Base-by-base conservation (phyloP, 164 flowering plant species). In the Magnolia changhungtana region DNA sequence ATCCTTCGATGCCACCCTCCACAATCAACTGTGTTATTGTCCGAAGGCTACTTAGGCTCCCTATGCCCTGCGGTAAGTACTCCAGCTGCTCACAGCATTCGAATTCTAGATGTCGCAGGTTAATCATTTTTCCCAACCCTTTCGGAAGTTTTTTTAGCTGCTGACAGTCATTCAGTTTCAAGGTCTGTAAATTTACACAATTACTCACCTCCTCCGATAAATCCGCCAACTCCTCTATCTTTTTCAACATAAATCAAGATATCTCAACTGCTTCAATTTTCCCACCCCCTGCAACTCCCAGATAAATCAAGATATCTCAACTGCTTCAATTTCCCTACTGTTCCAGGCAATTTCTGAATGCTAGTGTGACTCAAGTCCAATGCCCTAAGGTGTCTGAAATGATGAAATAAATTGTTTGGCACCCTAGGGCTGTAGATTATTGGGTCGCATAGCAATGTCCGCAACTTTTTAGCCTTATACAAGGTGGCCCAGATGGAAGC, bases 61-160 rank as follows among this genome's bases (percentile, higher is more conserved):
- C 73, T 21, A 63, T 73, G 49, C 76, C 76, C 14, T 8, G 16
- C 0, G 76, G 76, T 14, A 78, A 21, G 49, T 24, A 23, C 9
- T 4, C 0, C 1, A 78, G 67, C 13, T 31, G 4, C 4, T 3
- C 8, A 52, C 49, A 20, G 9, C 1, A 18, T 55, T 31, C 1
- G 14, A 67, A 27, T 27, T 73, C 76, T 29, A 78, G 69, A 69
- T 78, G 73, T 69, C 76, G 68, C 69, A 78, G 63, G 16, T 27
- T 69, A 9, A 50, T 19, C 59, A 78, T 16, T 67, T 50, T 78
- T n/a, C 19, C 11, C 5, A 78, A 16, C 45, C 50, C 52, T 9
- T 19, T 13, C 8, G 80, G 80, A 6, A 78, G 49, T 18, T 10
- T 7, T 7, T 2, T 1, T 10, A 78, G 73, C 4, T 9, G 4